Evolutionary conservation across 75 land plant species (phyloP), one percentile per base, ranked within the genome.

Genomic region (Pinus albicaulis): DNA sequence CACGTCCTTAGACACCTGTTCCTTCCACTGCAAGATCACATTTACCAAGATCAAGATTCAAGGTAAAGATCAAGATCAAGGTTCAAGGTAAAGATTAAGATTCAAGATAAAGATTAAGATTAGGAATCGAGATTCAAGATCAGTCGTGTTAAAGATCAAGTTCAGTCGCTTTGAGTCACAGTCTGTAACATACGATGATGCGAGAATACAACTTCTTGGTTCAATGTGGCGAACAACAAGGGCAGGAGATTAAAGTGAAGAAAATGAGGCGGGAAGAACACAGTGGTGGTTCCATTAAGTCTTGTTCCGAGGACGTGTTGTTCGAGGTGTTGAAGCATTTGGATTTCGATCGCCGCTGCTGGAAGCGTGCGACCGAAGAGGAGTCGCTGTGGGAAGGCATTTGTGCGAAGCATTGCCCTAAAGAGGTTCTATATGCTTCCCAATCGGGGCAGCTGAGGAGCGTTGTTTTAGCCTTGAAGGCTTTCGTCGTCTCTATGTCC

Each of bases 381-480:
- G 92, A 90, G 48, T 16, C 77, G 53, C 72, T 88, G 5, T 90
- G 92, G 92, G 92, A 90, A 71, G 64, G 76, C 63, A 74, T 90
- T 59, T 90, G 91, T 78, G 75, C 81, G 69, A 75, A 81, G 44
- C 82, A 85, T 76, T 73, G 80, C 48, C 79, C 86, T 3, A n/a
- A 76, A 38, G 34, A 38, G 7, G 20, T 68, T 10, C 17, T 65
- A 12, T 48, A 10, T 48, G 48, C 71, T 6, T n/a, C 76, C 34
- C 13, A 20, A 20, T 20, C 57, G 17, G 17, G 41, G 17, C 82
- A 71, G 7, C 61, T 89, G 19, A 36, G 81, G 14, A 59, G 77
- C n/a, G 86, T 88, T 7, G 91, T 88, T 0, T 71, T 66, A 13
- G 90, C 92, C 19, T 76, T 90, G 92, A 90, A 10, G 91, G 92